phyloP scores from a whole-genome alignment of 1,284 basidiomycete genomes.

The Ceratobasidium sp. region DNA sequence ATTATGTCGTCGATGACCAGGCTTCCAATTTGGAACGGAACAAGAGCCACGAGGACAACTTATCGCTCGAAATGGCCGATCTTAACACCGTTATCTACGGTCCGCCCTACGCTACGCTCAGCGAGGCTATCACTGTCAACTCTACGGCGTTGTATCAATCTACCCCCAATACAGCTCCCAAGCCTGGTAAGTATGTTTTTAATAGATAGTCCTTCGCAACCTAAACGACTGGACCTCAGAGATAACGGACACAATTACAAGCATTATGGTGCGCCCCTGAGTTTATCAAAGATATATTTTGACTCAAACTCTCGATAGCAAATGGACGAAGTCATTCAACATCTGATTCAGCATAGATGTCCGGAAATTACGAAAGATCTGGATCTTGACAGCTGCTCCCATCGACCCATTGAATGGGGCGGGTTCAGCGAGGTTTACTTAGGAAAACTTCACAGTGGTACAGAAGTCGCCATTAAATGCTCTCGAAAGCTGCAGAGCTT shows the following conservation, averaged over 20 bases:
- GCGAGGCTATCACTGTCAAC: conserved; percentile 91
- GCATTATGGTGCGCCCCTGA: too few species aligned
- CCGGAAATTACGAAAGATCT: conserved; percentile 20
- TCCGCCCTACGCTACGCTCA: conserved; percentile 79
- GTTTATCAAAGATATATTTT: too few species aligned
- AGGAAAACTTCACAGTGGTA: conserved; percentile 1
- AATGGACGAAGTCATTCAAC: conserved; percentile 14
- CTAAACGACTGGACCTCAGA: too few species aligned
- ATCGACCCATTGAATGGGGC: background rate
- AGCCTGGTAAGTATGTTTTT: conserved; percentile 77
- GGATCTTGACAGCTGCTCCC: background rate
- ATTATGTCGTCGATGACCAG: conserved; percentile 58
- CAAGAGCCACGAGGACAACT: conserved; percentile 74
- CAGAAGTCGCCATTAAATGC: conserved; percentile 21
- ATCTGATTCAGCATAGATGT: conserved; percentile 15
- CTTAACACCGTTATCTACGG: conserved; percentile 77
- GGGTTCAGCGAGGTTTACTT: conserved; percentile 20
- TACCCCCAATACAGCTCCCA: conserved; percentile 70
- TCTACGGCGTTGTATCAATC: conserved; percentile 90
- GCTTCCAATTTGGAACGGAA: conserved; percentile 51
- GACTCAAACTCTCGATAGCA: background rate
- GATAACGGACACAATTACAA: too few species aligned
- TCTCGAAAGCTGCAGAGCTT: background rate
- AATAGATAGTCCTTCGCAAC: conserved; percentile 70
- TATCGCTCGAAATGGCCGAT: conserved; percentile 84